These are phyloP conservation scores for Leccinum angustisporum DNA, from an alignment of 1,284 basidiomycete genomes.

Conservation along the genomic window DNA sequence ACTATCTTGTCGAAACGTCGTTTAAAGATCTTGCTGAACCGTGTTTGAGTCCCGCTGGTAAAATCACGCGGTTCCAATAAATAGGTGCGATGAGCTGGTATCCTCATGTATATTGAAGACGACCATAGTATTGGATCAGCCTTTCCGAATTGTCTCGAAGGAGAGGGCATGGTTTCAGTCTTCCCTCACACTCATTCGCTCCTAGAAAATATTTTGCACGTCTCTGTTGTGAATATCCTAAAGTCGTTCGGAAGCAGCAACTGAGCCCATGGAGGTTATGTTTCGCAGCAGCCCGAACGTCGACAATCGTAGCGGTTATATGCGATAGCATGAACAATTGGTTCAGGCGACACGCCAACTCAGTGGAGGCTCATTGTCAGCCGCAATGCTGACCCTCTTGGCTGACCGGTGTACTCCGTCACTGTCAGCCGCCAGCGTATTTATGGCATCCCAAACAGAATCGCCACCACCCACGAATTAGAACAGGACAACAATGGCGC, in stretches of 20 bases:
- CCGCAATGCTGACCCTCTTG: constrained; percentile 13
- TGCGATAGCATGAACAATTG: not conserved
- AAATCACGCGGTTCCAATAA: not conserved
- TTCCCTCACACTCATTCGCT: not conserved
- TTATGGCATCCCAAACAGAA: constrained; percentile 19
- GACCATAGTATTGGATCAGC: not conserved
- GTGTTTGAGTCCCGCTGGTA: not conserved
- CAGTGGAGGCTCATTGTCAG: constrained; percentile 17
- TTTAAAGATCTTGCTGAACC: not conserved
- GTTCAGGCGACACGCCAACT: not conserved
- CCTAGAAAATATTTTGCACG: not conserved
- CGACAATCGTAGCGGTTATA: not conserved
- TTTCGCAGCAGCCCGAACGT: not conserved
- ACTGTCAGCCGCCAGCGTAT: constrained; percentile 28
- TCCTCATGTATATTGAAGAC: not conserved
- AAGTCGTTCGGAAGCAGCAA: not conserved
- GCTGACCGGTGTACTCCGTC: constrained; percentile 21
- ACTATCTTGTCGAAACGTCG: not conserved
- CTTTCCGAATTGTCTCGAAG: not conserved
- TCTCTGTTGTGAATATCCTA: not conserved
- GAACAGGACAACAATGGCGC: constrained; percentile 21
- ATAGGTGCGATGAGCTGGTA: not conserved
- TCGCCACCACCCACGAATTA: constrained; percentile 1
- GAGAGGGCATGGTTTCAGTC: not conserved
- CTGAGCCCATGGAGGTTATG: not conserved